Evolutionary conservation across 495 filamentous ascomycete genomes (phyloP).

Genomic region (Podospora conica): DNA sequence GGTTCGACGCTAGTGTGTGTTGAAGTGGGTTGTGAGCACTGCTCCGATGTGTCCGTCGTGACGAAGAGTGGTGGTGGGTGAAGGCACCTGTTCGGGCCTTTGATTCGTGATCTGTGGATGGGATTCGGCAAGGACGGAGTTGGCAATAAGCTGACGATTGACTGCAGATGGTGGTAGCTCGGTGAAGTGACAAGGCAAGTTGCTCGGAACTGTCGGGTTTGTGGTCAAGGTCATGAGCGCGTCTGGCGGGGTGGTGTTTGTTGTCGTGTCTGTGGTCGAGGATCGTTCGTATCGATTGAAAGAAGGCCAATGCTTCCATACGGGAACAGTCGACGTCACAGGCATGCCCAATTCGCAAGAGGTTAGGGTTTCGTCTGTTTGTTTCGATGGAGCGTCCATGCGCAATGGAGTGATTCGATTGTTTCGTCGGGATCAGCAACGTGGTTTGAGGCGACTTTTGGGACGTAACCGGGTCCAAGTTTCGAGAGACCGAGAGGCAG

Average conservation of each 20-base stretch:
- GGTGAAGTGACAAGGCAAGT: not conserved
- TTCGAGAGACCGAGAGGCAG: not conserved
- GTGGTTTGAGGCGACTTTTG: not conserved
- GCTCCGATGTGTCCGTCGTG: not conserved
- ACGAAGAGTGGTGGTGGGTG: not conserved
- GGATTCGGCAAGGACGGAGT: not conserved
- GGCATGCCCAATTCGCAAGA: not conserved
- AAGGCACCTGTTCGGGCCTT: not conserved
- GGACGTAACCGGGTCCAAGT: too few relatives aligned
- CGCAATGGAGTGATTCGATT: not conserved
- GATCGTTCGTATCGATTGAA: too few relatives aligned
- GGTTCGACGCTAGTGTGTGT: not conserved
- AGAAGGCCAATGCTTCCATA: not conserved
- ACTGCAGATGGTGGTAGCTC: not conserved
- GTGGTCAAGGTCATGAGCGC: not conserved
- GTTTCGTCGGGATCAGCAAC: not conserved
- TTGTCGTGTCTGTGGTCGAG: too few relatives aligned
- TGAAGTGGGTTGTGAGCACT: not conserved
- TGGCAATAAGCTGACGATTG: not conserved
- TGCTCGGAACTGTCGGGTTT: not conserved
- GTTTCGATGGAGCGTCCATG: not conserved
- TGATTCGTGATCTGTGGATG: not conserved
- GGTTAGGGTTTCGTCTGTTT: not conserved
- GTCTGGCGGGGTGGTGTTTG: not conserved
- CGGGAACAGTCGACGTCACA: not conserved